A percentile compares a stretch with the other conserved stretches of the same genome.
Conservation (phyloP, 108 stramenopile genomes). For the Cyclotella sp. region DNA sequence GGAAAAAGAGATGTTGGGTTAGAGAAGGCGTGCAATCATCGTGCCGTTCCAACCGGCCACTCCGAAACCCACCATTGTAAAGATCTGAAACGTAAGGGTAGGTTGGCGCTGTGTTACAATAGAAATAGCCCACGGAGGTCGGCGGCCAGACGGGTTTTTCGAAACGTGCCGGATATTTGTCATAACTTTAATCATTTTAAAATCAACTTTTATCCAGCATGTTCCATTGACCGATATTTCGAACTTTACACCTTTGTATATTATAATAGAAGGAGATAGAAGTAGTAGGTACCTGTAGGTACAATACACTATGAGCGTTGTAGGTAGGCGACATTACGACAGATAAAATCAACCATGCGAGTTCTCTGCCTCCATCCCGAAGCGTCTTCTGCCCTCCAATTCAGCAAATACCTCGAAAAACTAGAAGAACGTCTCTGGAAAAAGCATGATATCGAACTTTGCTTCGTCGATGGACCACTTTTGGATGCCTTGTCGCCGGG, state of each 20-base stretch:
- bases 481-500: conserved; percentile 28
- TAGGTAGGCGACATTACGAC: neutral
- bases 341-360: conserved; percentile 58
- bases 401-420: conserved; percentile 49
- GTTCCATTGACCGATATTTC: too few relatives aligned
- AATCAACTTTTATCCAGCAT: too few relatives aligned
- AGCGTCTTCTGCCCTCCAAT: conserved; percentile 60
- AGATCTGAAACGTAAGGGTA: neutral
- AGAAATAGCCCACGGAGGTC: too few relatives aligned
- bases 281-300: neutral
- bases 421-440: conserved; percentile 73
- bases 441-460: conserved; percentile 82
- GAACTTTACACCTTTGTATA: too few relatives aligned
- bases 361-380: conserved; percentile 85
- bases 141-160: too few relatives aligned
- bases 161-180: too few relatives aligned
- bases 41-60: too few relatives aligned
- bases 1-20: too few relatives aligned
- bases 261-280: too few relatives aligned
- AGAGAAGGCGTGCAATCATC: too few relatives aligned
- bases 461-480: conserved; percentile 78
- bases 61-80: conserved; percentile 1
- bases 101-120: neutral
- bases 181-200: too few relatives aligned
- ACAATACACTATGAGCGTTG: too few relatives aligned